A percentile compares a stretch with the other conserved stretches of the same genome.
Conservation (phyloP, 768 basidiomycete species). For the Amyloporia xantha region DNA sequence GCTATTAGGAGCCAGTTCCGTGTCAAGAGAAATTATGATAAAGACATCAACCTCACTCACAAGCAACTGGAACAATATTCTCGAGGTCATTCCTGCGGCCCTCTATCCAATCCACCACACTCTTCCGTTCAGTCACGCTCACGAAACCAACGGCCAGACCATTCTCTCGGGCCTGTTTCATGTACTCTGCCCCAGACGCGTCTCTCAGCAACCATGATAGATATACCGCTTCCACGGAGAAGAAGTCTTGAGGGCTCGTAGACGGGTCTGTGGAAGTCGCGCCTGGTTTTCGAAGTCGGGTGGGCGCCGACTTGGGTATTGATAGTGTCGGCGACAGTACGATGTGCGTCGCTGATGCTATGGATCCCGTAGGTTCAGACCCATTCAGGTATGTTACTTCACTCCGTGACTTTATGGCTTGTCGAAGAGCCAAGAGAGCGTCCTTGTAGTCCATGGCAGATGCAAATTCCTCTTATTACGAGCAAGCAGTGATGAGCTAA, state of each 20-base stretch:
- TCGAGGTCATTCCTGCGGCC: conserved; percentile 45
- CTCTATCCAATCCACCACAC: conserved; percentile 80
- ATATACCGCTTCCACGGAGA: conserved; percentile 75
- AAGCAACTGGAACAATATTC: conserved; percentile 40
- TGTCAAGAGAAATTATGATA: no score
- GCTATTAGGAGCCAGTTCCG: not conserved
- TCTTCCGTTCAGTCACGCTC: conserved; percentile 81
- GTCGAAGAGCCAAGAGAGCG: conserved; percentile 49
- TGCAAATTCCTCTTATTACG: not conserved
- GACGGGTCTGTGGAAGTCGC: conserved; percentile 34
- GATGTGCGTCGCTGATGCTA: conserved; percentile 59
- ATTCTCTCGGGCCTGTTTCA: conserved; percentile 74
- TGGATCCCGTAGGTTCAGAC: conserved; percentile 33
- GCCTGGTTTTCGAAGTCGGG: conserved; percentile 70
- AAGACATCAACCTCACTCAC: conserved; percentile 31
- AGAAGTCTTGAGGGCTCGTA: conserved; percentile 48
- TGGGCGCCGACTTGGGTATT: conserved; percentile 69
- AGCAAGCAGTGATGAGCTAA: no score
- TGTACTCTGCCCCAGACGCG: conserved; percentile 76
- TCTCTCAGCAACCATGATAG: conserved; percentile 79
- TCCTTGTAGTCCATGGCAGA: no score
- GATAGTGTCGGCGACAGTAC: conserved; percentile 44
- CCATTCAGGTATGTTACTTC: conserved; percentile 44
- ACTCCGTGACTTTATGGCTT: conserved; percentile 51
- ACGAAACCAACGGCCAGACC: conserved; percentile 74